Conservation (phyloP, 768 basidiomycete species). For the Hypholoma fasciculare region DNA sequence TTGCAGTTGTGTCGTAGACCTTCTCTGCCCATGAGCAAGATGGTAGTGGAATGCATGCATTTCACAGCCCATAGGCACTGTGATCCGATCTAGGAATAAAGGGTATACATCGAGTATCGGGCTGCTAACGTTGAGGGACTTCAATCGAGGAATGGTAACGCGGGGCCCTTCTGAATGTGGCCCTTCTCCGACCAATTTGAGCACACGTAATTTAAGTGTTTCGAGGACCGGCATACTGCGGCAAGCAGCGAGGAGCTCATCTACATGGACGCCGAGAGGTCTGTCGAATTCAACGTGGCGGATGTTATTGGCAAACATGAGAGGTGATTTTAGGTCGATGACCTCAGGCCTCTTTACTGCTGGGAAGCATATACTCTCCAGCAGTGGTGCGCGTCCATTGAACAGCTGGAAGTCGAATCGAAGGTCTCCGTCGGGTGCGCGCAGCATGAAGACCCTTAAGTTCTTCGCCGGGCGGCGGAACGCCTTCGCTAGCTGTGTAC, state of each 20-base stretch:
- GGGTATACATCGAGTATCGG: no score
- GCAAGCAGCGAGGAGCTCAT: background rate
- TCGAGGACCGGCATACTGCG: background rate
- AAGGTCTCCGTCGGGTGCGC: background rate
- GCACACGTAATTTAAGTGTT: no score
- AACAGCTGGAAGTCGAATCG: background rate
- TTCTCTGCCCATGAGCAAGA: no score
- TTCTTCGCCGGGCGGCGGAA: background rate
- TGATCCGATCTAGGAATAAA: no score
- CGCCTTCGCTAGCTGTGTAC: no score
- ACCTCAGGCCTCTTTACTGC: background rate
- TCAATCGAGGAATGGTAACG: no score
- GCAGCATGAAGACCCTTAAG: background rate
- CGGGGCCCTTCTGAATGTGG: no score
- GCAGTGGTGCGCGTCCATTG: background rate
- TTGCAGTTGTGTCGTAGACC: no score
- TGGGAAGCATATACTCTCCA: background rate
- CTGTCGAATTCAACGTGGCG: background rate
- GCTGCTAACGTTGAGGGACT: no score
- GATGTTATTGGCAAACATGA: background rate
- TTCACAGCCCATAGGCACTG: no score
- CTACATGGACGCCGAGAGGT: background rate
- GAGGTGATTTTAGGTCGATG: background rate
- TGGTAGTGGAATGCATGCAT: no score
- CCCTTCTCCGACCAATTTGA: no score